A percentile compares a stretch with the other conserved stretches of the same genome.
These are phyloP conservation scores for Suhomyces chickasaworum DNA, from an alignment of 1,139 yeast species.

Conservation along the genomic window DNA sequence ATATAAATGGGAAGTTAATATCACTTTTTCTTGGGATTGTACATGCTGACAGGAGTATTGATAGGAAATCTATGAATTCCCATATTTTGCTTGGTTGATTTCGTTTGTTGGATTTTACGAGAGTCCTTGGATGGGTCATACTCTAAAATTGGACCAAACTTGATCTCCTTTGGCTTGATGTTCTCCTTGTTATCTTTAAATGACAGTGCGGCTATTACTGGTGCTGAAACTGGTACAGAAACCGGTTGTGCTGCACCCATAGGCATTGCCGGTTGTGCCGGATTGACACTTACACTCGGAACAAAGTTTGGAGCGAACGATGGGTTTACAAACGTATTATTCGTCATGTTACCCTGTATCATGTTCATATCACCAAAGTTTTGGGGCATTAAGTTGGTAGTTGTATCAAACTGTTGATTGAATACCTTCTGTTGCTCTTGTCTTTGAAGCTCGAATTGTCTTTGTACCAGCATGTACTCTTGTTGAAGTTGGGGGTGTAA, in stretches of 20 bases:
- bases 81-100: constrained; percentile 20
- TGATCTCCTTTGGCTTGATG: constrained; percentile 32
- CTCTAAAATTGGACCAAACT: constrained; percentile 45
- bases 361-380: constrained; percentile 4
- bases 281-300: not conserved
- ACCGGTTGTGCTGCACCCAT: not conserved
- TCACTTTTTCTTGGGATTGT: constrained; percentile 33
- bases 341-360: not conserved
- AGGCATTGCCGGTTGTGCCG: constrained; percentile 3
- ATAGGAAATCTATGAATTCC: constrained; percentile 36
- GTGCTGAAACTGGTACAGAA: not conserved
- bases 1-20: not conserved
- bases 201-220: not conserved
- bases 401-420: constrained; percentile 7
- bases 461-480: constrained; percentile 22
- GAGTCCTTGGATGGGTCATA: constrained; percentile 45
- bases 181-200: constrained; percentile 22
- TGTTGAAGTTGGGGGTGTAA: constrained; percentile 25
- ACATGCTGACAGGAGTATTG: constrained; percentile 37
- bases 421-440: constrained; percentile 13
- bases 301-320: not conserved
- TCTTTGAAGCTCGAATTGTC: constrained; percentile 15
- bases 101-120: constrained; percentile 19
- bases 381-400: constrained; percentile 5
- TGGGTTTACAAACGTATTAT: constrained; percentile 1